Evolutionary conservation across 768 basidiomycete species (phyloP).

Genomic region (Amyloporia xantha): DNA sequence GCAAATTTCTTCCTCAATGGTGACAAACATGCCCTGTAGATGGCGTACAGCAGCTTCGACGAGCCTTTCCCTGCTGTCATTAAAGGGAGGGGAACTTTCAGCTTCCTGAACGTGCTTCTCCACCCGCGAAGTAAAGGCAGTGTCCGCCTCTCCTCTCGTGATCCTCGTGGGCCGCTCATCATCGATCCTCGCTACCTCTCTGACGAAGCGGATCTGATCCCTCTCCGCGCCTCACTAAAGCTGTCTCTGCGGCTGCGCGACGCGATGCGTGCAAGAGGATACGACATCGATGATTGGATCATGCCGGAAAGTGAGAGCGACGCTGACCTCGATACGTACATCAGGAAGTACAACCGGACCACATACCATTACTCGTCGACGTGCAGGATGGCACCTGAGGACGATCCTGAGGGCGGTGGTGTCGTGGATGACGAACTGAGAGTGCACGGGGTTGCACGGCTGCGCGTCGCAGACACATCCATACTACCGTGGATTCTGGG

Average conservation of each 20-base stretch:
- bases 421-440: slow-evolving; percentile 36
- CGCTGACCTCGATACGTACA: slow-evolving; percentile 27
- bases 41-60: slow-evolving; percentile 15
- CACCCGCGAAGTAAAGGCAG: slow-evolving; percentile 19
- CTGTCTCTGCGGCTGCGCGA: slow-evolving; percentile 18
- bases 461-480: slow-evolving; percentile 27
- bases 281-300: slow-evolving; percentile 14
- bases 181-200: slow-evolving; percentile 27
- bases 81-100: slow-evolving; percentile 10
- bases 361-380: slow-evolving; percentile 31
- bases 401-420: slow-evolving; percentile 12
- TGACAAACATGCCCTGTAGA: neutral
- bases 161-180: slow-evolving; percentile 24
- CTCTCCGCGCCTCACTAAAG: slow-evolving; percentile 19
- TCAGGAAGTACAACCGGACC: slow-evolving; percentile 17
- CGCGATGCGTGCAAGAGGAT: slow-evolving; percentile 12
- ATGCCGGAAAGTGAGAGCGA: slow-evolving; percentile 25
- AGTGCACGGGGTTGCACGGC: slow-evolving; percentile 37
- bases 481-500: slow-evolving; percentile 24
- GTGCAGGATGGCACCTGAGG: slow-evolving; percentile 29
- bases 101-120: slow-evolving; percentile 20
- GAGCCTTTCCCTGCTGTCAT: neutral
- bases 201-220: slow-evolving; percentile 18
- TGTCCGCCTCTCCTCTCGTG: slow-evolving; percentile 23
- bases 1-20: neutral